Conservation (phyloP, 2,329 filamentous ascomycete genomes). For the Fusarium sp. region DNA sequence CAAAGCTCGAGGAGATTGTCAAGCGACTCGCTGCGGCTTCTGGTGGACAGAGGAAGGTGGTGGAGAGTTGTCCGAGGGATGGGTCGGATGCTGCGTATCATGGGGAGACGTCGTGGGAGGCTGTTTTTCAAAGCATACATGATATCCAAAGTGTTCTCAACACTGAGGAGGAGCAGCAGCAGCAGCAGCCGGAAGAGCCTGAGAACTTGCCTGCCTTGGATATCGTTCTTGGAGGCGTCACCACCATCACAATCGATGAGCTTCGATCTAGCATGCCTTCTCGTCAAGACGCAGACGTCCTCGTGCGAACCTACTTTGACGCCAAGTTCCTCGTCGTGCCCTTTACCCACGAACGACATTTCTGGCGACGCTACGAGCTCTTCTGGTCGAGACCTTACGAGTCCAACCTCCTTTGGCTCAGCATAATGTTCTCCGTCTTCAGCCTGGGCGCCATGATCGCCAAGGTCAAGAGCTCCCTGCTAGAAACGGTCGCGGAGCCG, state of each 20-base stretch:
- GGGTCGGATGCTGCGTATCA: constrained; percentile 43
- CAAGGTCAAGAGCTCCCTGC: constrained; percentile 42
- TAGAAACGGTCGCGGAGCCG: constrained; percentile 34
- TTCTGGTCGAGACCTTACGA: constrained; percentile 57
- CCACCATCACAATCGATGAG: constrained; percentile 44
- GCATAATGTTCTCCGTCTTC: constrained; percentile 61
- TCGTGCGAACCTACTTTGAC: constrained; percentile 53
- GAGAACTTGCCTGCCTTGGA: constrained; percentile 41
- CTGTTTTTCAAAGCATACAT: constrained; percentile 55
- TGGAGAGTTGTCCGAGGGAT: constrained; percentile 2
- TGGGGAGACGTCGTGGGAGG: constrained; percentile 54
- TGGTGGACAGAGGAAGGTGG: neutral
- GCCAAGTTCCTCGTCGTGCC: constrained; percentile 51
- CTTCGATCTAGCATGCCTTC: constrained; percentile 49
- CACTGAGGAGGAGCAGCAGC: constrained; percentile 25
- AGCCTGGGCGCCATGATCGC: constrained; percentile 53
- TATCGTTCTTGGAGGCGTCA: constrained; percentile 46
- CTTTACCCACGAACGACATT: constrained; percentile 56
- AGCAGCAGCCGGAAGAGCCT: constrained; percentile 20
- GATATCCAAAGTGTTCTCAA: constrained; percentile 53
- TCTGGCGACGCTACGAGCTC: constrained; percentile 59
- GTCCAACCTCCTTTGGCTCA: constrained; percentile 60
- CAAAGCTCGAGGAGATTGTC: constrained; percentile 55
- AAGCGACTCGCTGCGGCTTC: constrained; percentile 46
- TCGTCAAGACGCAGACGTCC: constrained; percentile 49